Evolutionary conservation across 1,139 yeast species (phyloP).

Genomic region (Geotrichum reessii): DNA sequence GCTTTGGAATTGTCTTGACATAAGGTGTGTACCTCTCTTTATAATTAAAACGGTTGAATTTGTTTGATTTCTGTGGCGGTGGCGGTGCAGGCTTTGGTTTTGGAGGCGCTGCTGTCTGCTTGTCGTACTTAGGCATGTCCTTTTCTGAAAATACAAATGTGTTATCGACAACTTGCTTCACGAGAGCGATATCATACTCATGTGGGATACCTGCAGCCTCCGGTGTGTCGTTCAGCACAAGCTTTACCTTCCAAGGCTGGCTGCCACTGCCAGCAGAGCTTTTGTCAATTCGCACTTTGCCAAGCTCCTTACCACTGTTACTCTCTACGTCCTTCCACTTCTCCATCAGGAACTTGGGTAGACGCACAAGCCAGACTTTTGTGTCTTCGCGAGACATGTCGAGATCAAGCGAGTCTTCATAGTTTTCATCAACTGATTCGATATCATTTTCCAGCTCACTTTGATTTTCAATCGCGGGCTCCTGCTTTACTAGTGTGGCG

Average conservation of each 20-base stretch:
- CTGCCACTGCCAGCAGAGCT: slow-evolving; percentile 25
- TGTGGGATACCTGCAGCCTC: slow-evolving; percentile 58
- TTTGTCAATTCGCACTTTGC: slow-evolving; percentile 68
- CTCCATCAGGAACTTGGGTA: slow-evolving; percentile 82
- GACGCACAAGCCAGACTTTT: slow-evolving; percentile 85
- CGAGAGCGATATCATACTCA: slow-evolving; percentile 72
- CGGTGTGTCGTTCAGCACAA: slow-evolving; percentile 39
- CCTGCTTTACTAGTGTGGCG: neutral
- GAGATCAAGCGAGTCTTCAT: slow-evolving; percentile 41
- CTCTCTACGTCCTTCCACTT: slow-evolving; percentile 65
- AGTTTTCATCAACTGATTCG: slow-evolving; percentile 33
- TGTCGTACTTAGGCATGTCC: slow-evolving; percentile 64
- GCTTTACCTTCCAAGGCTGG: slow-evolving; percentile 34
- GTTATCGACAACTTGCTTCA: slow-evolving; percentile 65
- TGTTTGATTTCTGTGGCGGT: slow-evolving; percentile 28
- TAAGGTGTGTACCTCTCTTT: slow-evolving; percentile 27
- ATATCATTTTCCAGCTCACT: neutral
- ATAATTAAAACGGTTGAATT: slow-evolving; percentile 15
- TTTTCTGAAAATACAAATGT: slow-evolving; percentile 90
- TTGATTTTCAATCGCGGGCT: neutral
- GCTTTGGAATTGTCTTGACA: slow-evolving; percentile 41
- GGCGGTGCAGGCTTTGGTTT: slow-evolving; percentile 25
- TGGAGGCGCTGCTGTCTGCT: slow-evolving; percentile 34
- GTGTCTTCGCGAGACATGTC: slow-evolving; percentile 36
- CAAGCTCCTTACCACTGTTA: slow-evolving; percentile 65